Conservation (phyloP, 148 eudicot species). For the Fagopyrum tataricum region DNA sequence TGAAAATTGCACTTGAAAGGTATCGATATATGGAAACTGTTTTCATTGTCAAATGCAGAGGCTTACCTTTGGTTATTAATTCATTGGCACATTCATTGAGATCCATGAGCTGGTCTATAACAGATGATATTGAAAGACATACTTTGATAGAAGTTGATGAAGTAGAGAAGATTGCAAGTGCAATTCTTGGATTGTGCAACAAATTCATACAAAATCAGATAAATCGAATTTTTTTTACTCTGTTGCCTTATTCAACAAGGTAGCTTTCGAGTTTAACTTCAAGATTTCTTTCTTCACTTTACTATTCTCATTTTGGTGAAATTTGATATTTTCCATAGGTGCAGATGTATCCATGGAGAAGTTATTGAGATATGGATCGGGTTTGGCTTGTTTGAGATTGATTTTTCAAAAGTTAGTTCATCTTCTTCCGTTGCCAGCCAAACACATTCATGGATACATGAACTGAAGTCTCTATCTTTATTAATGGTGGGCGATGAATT, state of each 20-base stretch:
- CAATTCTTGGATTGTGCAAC: background rate
- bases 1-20: background rate
- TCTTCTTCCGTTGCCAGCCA: background rate
- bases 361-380: background rate
- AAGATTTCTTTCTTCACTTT: background rate
- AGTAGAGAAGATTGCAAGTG: background rate
- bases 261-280: background rate
- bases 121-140: background rate
- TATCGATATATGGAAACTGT: background rate
- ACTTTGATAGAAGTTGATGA: background rate
- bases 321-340: background rate
- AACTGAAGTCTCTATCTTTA: background rate
- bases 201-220: background rate
- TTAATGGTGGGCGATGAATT: background rate
- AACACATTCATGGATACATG: background rate
- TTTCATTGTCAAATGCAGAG: background rate
- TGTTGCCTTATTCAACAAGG: slow-evolving; percentile 3
- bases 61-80: background rate
- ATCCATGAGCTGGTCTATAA: background rate
- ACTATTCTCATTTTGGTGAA: background rate
- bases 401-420: background rate
- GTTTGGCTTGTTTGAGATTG: background rate
- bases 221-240: background rate
- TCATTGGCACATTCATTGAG: background rate
- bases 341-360: background rate